Percentiles rank a stretch among this genome's conserved stretches.
These are phyloP conservation scores for Panaeolus papilionaceus DNA, from an alignment of 768 basidiomycete genomes.

Conservation along the genomic window DNA sequence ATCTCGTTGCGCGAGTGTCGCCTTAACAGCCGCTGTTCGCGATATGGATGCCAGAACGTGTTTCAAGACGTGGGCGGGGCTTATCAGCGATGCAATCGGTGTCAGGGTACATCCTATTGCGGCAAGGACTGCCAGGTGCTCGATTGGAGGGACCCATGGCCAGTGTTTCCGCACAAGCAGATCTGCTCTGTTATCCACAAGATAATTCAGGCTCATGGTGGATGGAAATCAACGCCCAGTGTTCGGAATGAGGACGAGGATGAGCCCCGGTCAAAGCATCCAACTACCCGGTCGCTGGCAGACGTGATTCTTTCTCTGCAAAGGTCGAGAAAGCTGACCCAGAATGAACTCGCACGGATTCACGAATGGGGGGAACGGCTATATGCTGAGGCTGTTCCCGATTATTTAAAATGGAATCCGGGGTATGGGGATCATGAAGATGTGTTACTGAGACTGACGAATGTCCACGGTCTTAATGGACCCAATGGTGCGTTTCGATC, in stretches of 20 bases:
- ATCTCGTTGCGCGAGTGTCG: background rate
- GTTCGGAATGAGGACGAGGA: background rate
- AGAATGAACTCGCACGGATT: background rate
- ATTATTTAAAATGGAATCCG: conserved; percentile 1
- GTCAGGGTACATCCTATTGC: conserved; percentile 13
- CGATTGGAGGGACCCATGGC: conserved; percentile 12
- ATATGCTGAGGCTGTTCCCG: conserved; percentile 1
- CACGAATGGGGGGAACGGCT: background rate
- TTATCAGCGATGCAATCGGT: conserved; percentile 12
- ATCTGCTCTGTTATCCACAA: conserved; percentile 2
- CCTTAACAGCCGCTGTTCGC: background rate
- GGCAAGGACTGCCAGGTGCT: conserved; percentile 4
- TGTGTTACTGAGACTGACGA: background rate
- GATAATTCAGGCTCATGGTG: background rate
- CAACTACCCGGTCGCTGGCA: background rate
- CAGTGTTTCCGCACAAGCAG: conserved; percentile 7
- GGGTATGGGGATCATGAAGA: conserved; percentile 6
- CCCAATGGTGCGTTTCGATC: conserved; percentile 13
- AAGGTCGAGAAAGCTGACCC: background rate
- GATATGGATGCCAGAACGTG: background rate
- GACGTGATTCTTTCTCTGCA: background rate
- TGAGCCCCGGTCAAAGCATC: background rate
- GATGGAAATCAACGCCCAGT: background rate
- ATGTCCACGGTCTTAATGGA: conserved; percentile 10
- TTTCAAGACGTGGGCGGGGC: conserved; percentile 11